phyloP scores from a whole-genome alignment of 2,329 filamentous ascomycete genomes.

The Alternaria panax region DNA sequence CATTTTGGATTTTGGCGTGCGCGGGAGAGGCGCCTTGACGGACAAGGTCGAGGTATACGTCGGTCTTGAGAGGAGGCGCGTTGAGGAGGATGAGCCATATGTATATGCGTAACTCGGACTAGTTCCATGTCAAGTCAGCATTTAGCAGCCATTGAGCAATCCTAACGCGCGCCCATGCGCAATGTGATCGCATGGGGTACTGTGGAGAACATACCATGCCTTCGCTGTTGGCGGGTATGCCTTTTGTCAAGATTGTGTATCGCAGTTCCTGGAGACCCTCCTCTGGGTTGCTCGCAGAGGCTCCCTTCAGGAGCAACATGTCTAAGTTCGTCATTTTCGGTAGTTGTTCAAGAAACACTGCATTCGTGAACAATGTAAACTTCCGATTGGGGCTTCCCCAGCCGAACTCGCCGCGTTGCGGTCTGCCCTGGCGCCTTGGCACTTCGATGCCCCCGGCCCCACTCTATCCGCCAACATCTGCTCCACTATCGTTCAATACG shows the following conservation, averaged over 20 bases:
- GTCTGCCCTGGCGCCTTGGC: conserved; percentile 13
- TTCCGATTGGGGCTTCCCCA: conserved; percentile 2
- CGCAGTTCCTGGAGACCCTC: conserved; percentile 74
- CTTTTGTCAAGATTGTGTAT: conserved; percentile 76
- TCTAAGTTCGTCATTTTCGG: conserved; percentile 64
- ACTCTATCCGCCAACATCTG: neutral
- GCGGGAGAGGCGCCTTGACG: conserved; percentile 93
- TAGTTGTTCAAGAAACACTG: conserved; percentile 16
- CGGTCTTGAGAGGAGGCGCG: conserved; percentile 81
- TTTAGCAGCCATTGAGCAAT: neutral
- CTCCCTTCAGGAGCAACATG: conserved; percentile 79
- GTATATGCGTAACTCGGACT: conserved; percentile 94
- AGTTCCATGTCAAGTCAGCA: neutral
- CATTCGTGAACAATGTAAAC: conserved; percentile 7
- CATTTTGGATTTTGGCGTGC: conserved; percentile 97
- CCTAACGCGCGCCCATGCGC: conserved; percentile 2
- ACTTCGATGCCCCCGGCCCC: neutral
- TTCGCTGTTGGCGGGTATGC: conserved; percentile 78
- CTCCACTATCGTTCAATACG: neutral
- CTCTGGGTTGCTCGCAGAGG: conserved; percentile 72
- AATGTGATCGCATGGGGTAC: conserved; percentile 2
- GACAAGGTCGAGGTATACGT: conserved; percentile 87
- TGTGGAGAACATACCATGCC: conserved; percentile 69
- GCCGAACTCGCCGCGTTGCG: neutral
- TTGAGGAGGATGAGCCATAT: conserved; percentile 95